A percentile compares a stretch with the other conserved stretches of the same genome.
Evolutionary conservation across 176 grass and related monocot species (phyloP).

Genomic region (Chloris gayana): DNA sequence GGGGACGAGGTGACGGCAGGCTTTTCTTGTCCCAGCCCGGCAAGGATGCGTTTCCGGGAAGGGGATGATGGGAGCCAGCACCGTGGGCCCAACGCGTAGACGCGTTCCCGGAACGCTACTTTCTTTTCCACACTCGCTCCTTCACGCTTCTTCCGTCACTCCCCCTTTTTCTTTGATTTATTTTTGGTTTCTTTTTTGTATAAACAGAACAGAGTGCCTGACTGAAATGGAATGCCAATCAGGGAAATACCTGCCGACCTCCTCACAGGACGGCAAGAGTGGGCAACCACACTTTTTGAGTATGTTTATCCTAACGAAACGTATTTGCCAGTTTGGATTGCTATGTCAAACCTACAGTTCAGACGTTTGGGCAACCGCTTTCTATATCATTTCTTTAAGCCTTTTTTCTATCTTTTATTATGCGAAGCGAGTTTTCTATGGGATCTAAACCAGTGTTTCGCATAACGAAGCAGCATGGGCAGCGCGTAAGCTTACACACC

Average conservation of each 20-base stretch:
- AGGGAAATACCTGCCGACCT: not conserved
- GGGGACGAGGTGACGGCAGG: constrained; percentile 32
- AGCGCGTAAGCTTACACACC: not conserved
- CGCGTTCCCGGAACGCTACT: constrained; percentile 27
- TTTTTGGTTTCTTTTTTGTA: not conserved
- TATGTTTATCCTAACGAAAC: not conserved
- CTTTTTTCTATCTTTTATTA: not conserved
- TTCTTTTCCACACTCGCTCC: not conserved
- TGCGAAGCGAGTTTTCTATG: not conserved
- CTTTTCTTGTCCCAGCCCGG: too few relatives aligned
- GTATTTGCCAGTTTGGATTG: not conserved
- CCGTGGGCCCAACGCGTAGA: constrained; percentile 37
- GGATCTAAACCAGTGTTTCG: not conserved
- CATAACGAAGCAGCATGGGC: not conserved
- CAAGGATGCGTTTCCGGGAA: constrained; percentile 48
- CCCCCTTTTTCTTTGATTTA: not conserved
- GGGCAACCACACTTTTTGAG: not conserved
- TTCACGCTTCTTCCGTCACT: not conserved
- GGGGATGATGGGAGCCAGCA: not conserved
- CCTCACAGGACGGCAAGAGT: not conserved
- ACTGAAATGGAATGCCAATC: not conserved
- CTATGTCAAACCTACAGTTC: not conserved
- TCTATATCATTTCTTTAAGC: not conserved
- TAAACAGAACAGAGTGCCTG: not conserved
- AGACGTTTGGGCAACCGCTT: not conserved